Evolutionary conservation across 1,284 basidiomycete species (phyloP), one percentile per base, ranked within the genome.

Genomic region (Neolentinus lepideus): DNA sequence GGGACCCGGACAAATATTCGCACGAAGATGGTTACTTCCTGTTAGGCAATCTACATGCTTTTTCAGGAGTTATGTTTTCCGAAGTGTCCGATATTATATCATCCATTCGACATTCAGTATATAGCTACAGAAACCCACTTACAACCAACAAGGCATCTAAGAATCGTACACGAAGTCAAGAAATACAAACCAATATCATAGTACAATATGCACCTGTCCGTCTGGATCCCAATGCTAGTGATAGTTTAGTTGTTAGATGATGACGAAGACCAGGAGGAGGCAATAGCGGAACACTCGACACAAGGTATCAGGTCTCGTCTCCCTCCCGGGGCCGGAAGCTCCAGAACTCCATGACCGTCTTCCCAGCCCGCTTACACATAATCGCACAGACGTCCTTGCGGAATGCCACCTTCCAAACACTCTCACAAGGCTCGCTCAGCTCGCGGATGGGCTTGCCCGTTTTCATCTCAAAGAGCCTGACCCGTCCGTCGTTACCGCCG

Each of bases 311-410:
- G 8, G 38, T 6, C 38, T 43, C 38, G 3, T 43, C 38, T 16
- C 6, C 59, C 51, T 69, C 69, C 59, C 63, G 68, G 19, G 82
- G 80, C 61, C 76, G 72, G 70, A 88, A 82, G 60, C 80, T 82
- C 86, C 87, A 89, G 56, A 97, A 84, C 74, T 97, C 94, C 71
- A 96, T 84, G n/a, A 90, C 84, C 46, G 91, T 96, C 76, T 88
- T 89, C 43, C 88, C 90, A 47, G 79, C 83, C 56, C 92, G 78
- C 75, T 86, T 89, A 70, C 90, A 91, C 72, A 95, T 81, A 52
- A 97, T 78, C 31, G 89, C 91, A 66, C 85, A 90, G 57, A 84
- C 84, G 67, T 93, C 92, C 57, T 83, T 79, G 62, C 82, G 78
- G 72, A 88, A 91, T 47, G 79, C 83, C 38, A 94, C 85, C 71